Evolutionary conservation across 352 stramenopile genomes (phyloP).

Genomic region (Plasmopara halstedii): DNA sequence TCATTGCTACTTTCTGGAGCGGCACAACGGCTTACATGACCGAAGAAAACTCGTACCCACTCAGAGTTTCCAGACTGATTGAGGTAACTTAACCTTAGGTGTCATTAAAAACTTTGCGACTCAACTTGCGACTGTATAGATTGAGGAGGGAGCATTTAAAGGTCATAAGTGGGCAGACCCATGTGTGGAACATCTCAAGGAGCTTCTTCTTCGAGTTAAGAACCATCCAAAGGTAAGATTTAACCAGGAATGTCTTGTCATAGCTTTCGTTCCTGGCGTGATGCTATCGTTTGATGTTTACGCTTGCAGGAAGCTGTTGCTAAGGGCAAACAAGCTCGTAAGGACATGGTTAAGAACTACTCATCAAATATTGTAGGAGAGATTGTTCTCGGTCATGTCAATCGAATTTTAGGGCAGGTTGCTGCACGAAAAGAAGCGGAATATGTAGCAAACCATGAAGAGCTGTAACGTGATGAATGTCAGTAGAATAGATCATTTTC

Average conservation of each 20-base stretch:
- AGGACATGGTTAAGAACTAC: slow-evolving; percentile 82
- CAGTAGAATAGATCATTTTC: too few species aligned
- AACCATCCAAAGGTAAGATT: slow-evolving; percentile 43
- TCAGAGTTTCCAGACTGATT: slow-evolving; percentile 71
- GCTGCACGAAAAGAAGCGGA: slow-evolving; percentile 12
- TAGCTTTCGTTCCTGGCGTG: too few species aligned
- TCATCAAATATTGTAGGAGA: slow-evolving; percentile 63
- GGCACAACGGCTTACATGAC: slow-evolving; percentile 88
- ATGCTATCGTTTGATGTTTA: too few species aligned
- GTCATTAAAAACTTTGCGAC: too few species aligned
- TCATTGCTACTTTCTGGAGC: slow-evolving; percentile 91
- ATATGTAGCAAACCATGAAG: slow-evolving; percentile 29
- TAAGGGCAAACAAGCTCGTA: slow-evolving; percentile 63
- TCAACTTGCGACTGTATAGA: slow-evolving; percentile 27
- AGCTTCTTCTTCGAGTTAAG: slow-evolving; percentile 55
- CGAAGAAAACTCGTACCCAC: slow-evolving; percentile 74
- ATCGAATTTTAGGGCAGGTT: slow-evolving; percentile 48
- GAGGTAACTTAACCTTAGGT: slow-evolving; percentile 45
- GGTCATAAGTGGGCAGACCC: slow-evolving; percentile 84
- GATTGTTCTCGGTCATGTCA: slow-evolving; percentile 57
- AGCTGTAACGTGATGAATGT: slow-evolving; percentile 46
- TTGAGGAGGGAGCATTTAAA: slow-evolving; percentile 67
- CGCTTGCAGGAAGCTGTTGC: slow-evolving; percentile 34
- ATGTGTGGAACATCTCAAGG: slow-evolving; percentile 57
- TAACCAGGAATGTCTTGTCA: too few species aligned